Evolutionary conservation across 2,329 filamentous ascomycete genomes (phyloP).

Genomic region (Paraconiothyrium brasiliense): DNA sequence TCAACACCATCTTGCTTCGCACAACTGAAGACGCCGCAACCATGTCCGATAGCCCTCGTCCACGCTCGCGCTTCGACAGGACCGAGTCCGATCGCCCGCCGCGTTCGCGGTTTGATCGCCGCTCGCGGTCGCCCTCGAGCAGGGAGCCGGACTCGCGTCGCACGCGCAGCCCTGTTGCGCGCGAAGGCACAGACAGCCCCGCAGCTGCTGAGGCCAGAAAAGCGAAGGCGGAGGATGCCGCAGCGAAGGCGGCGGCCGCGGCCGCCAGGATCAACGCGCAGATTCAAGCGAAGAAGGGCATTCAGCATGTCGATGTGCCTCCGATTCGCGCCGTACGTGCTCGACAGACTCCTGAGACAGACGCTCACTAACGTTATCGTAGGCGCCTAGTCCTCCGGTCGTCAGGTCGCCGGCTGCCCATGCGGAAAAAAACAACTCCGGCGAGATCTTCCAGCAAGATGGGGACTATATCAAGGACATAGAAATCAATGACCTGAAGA

Average conservation of each 20-base stretch:
- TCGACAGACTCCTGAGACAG: background rate
- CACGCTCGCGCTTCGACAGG: slow-evolving; percentile 94
- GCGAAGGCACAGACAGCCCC: slow-evolving; percentile 58
- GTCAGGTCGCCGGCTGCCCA: slow-evolving; percentile 65
- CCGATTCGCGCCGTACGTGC: slow-evolving; percentile 72
- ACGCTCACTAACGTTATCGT: slow-evolving; percentile 30
- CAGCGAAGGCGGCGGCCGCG: slow-evolving; percentile 83
- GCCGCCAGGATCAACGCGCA: slow-evolving; percentile 60
- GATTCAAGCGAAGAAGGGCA: slow-evolving; percentile 74
- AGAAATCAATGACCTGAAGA: slow-evolving; percentile 96
- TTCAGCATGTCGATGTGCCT: slow-evolving; percentile 89
- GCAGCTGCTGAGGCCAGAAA: slow-evolving; percentile 57
- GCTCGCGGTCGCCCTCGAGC: slow-evolving; percentile 76
- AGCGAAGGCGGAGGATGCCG: slow-evolving; percentile 71
- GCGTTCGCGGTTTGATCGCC: slow-evolving; percentile 79
- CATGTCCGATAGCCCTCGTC: slow-evolving; percentile 71
- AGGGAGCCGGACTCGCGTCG: slow-evolving; percentile 73
- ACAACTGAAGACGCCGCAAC: slow-evolving; percentile 7
- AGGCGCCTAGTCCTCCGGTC: slow-evolving; percentile 60
- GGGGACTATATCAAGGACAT: slow-evolving; percentile 99
- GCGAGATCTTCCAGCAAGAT: slow-evolving; percentile 93
- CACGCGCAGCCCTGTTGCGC: slow-evolving; percentile 80
- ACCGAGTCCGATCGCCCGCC: slow-evolving; percentile 74
- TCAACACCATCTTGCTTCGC: slow-evolving; percentile 6
- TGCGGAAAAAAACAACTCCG: slow-evolving; percentile 60